Conservation (phyloP, 352 stramenopile genomes). For the Halophytophthora batemanensis region DNA sequence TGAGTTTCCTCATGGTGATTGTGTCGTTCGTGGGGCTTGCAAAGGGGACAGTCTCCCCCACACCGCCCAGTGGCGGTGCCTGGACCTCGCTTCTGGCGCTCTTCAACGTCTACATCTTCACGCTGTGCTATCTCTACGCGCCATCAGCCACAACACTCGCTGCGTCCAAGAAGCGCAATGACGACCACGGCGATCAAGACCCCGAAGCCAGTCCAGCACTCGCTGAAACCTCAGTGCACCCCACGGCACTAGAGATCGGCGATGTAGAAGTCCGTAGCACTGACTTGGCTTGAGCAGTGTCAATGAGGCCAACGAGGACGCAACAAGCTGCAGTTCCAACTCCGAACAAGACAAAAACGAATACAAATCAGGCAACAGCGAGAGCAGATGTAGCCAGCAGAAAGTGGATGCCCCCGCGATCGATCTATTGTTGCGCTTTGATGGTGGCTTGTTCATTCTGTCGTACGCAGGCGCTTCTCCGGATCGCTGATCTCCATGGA, state of each 20-base stretch:
- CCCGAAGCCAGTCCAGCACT: constrained; percentile 10
- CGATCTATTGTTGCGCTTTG: no score
- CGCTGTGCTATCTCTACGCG: constrained; percentile 53
- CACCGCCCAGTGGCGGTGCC: constrained; percentile 36
- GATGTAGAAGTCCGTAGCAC: constrained; percentile 19
- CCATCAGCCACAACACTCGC: constrained; percentile 38
- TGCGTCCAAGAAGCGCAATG: constrained; percentile 21
- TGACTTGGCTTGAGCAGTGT: constrained; percentile 14
- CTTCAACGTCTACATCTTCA: constrained; percentile 64
- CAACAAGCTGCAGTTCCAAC: no score
- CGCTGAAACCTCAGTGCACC: not conserved
- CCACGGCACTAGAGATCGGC: constrained; percentile 2
- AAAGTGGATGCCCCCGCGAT: no score
- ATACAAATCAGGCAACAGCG: no score
- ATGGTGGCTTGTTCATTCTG: constrained; percentile 9
- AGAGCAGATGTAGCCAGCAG: no score
- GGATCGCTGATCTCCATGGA: constrained; percentile 44
- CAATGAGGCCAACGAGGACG: no score
- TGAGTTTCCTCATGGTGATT: constrained; percentile 52
- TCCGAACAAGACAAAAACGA: no score
- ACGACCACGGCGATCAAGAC: constrained; percentile 6
- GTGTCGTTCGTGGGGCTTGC: constrained; percentile 40
- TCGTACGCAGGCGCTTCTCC: constrained; percentile 40
- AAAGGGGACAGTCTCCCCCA: constrained; percentile 40
- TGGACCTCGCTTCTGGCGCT: constrained; percentile 52